Evolutionary conservation across 345 rosid genomes (phyloP).

Genomic region (Salix dunnii): DNA sequence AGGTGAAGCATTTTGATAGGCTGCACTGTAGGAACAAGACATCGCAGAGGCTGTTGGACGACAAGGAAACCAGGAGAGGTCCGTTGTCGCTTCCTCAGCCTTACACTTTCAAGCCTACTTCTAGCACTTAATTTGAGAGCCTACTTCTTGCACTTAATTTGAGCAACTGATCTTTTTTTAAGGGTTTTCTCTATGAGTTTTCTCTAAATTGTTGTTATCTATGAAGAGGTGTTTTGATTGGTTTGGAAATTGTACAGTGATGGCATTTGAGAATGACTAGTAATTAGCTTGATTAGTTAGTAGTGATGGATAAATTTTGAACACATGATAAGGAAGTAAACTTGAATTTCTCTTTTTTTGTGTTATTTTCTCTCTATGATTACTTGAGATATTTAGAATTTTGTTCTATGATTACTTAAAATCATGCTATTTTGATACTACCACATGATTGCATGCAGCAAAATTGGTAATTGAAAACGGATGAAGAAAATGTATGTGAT

Average conservation of each 20-base stretch:
- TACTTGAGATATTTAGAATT: not conserved
- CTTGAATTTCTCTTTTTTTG: not conserved
- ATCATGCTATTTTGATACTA: not conserved
- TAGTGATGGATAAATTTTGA: not conserved
- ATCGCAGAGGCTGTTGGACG: conserved; percentile 66
- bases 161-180: not conserved
- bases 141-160: conserved; percentile 30
- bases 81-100: conserved; percentile 77
- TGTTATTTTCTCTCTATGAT: not conserved
- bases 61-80: conserved; percentile 63
- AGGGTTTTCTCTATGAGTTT: conserved; percentile 8
- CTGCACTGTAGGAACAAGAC: conserved; percentile 66
- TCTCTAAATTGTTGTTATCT: not conserved
- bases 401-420: not conserved
- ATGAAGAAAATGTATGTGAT: not conserved
- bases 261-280: not conserved
- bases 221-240: not conserved
- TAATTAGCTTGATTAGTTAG: not conserved
- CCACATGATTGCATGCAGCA: not conserved
- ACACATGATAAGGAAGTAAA: not conserved
- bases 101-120: conserved; percentile 64
- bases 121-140: conserved; percentile 30
- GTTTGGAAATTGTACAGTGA: not conserved
- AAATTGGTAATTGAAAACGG: not conserved
- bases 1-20: conserved; percentile 95